Evolutionary conservation across 2,329 filamentous ascomycete species (phyloP).

Genomic region (Aspergillus sp.): DNA sequence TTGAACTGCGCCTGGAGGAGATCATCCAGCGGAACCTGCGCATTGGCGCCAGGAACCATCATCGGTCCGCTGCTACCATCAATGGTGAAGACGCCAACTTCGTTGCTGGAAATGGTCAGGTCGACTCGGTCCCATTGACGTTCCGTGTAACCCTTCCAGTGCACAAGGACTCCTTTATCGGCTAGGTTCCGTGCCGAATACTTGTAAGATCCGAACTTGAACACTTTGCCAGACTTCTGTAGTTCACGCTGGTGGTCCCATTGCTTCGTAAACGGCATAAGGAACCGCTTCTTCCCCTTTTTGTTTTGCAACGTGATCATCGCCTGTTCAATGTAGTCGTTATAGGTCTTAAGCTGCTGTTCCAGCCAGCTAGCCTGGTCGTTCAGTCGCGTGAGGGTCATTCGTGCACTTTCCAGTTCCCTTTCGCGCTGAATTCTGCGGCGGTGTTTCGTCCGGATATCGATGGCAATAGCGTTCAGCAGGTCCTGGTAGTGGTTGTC

Average conservation of each 20-base stretch:
- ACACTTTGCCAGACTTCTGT: slow-evolving; percentile 84
- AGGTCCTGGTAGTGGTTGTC: slow-evolving; percentile 95
- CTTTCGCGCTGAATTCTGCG: slow-evolving; percentile 86
- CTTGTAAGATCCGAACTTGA: slow-evolving; percentile 97
- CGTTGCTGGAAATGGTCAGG: slow-evolving; percentile 88
- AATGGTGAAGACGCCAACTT: slow-evolving; percentile 89
- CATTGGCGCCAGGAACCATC: slow-evolving; percentile 91
- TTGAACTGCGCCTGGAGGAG: slow-evolving; percentile 96
- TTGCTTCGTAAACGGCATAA: slow-evolving; percentile 95
- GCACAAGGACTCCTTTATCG: slow-evolving; percentile 90
- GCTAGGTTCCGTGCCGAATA: slow-evolving; percentile 85
- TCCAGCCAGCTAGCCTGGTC: slow-evolving; percentile 83
- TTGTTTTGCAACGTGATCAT: slow-evolving; percentile 97
- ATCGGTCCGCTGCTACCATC: slow-evolving; percentile 90
- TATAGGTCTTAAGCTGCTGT: slow-evolving; percentile 93
- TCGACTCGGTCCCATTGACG: slow-evolving; percentile 90
- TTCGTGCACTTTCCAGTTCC: slow-evolving; percentile 67
- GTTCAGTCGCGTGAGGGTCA: slow-evolving; percentile 47
- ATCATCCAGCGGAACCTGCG: slow-evolving; percentile 85
- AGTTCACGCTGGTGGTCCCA: slow-evolving; percentile 98
- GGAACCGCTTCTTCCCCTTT: slow-evolving; percentile 90
- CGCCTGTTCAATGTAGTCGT: slow-evolving; percentile 98
- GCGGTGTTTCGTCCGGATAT: slow-evolving; percentile 95
- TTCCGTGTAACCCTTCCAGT: slow-evolving; percentile 80
- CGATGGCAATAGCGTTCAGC: slow-evolving; percentile 93